These are phyloP conservation scores for Scheffersomyces parashehatae DNA, from an alignment of 1,139 yeast genomes.

Conservation along the genomic window DNA sequence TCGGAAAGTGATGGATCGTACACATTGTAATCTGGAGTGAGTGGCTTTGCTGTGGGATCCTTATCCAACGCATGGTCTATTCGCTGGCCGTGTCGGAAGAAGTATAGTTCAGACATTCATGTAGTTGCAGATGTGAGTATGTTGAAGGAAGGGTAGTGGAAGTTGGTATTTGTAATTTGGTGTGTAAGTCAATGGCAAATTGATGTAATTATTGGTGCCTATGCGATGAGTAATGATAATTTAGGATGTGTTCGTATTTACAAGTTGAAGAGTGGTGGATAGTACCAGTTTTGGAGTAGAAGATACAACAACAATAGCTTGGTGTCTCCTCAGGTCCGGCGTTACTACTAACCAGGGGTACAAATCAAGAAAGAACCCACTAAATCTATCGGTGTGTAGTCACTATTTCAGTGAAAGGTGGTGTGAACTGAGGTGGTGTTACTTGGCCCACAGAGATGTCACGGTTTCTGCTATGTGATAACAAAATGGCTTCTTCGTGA, in stretches of 20 bases:
- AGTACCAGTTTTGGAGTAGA: too few relatives aligned
- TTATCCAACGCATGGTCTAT: constrained; percentile 39
- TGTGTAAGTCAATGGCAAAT: neutral
- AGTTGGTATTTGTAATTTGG: neutral
- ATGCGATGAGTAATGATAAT: neutral
- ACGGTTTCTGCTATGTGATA: too few relatives aligned
- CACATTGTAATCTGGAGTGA: constrained; percentile 29
- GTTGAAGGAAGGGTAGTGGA: neutral
- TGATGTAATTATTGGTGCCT: neutral
- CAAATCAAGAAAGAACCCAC: too few relatives aligned
- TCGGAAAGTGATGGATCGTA: constrained; percentile 45
- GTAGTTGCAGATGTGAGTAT: neutral
- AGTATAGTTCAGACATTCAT: constrained; percentile 41
- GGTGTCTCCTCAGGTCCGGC: too few relatives aligned
- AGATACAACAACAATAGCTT: too few relatives aligned
- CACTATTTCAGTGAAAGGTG: too few relatives aligned
- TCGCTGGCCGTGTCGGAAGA: constrained; percentile 48
- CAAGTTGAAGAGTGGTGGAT: neutral
- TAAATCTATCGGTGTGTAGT: too few relatives aligned
- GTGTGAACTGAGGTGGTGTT: too few relatives aligned
- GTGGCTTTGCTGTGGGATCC: constrained; percentile 28
- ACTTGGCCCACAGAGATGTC: too few relatives aligned
- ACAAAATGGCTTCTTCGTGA: too few relatives aligned
- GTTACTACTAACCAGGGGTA: too few relatives aligned
- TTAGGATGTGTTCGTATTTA: neutral